phyloP scores from a whole-genome alignment of 305 asterid species.

The Ruellia speciosa region DNA sequence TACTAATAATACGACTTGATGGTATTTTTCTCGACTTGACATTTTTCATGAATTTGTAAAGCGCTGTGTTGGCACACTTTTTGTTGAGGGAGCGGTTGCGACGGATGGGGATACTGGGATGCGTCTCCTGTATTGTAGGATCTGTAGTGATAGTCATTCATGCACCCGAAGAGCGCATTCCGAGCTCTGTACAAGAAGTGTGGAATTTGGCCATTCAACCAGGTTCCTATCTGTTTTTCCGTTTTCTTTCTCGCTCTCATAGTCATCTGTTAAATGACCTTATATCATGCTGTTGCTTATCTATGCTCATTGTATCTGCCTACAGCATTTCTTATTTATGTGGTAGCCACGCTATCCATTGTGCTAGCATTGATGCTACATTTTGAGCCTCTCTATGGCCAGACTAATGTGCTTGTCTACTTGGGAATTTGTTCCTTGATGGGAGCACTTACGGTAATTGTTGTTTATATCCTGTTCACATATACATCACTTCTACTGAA shows the following conservation, averaged over 20 bases:
- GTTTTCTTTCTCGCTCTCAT: neutral
- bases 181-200: slow-evolving; percentile 60
- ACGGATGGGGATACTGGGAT: slow-evolving; percentile 58
- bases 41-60: slow-evolving; percentile 27
- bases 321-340: slow-evolving; percentile 53
- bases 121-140: slow-evolving; percentile 62
- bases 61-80: slow-evolving; percentile 67
- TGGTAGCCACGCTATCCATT: slow-evolving; percentile 43
- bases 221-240: slow-evolving; percentile 27
- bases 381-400: slow-evolving; percentile 61
- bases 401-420: slow-evolving; percentile 58
- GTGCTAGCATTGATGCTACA: slow-evolving; percentile 48
- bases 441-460: slow-evolving; percentile 73
- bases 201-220: slow-evolving; percentile 80
- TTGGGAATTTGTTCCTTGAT: slow-evolving; percentile 65
- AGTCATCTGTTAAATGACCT: neutral
- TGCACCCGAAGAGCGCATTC: slow-evolving; percentile 65
- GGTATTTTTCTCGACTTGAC: slow-evolving; percentile 21
- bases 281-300: slow-evolving; percentile 15
- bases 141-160: slow-evolving; percentile 62
- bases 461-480: neutral
- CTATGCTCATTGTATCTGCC: slow-evolving; percentile 22
- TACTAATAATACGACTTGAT: slow-evolving; percentile 4
- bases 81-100: slow-evolving; percentile 57
- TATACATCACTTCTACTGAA: neutral